phyloP scores from a whole-genome alignment of 345 rosid genomes.

The Tarenaya hassleriana region DNA sequence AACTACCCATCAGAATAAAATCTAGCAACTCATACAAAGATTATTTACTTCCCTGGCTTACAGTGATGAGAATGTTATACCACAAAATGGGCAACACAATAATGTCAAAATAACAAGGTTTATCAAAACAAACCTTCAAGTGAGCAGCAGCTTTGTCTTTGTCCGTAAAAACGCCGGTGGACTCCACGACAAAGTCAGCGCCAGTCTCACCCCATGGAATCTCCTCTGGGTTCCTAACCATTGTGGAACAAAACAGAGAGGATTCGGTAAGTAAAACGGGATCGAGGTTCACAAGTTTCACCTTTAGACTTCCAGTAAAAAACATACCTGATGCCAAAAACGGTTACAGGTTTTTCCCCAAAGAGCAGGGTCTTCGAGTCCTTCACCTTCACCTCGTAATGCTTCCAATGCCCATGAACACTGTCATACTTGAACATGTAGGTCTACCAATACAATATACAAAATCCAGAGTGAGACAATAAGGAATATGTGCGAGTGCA shows the following conservation, averaged over 20 bases:
- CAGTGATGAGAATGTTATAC: too few relatives aligned
- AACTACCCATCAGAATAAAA: too few relatives aligned
- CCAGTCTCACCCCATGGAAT: constrained; percentile 80
- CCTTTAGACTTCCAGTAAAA: not conserved
- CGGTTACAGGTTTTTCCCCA: constrained; percentile 62
- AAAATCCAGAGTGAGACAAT: not conserved
- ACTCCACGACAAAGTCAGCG: constrained; percentile 76
- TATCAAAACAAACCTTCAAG: constrained; percentile 66
- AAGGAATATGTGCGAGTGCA: not conserved
- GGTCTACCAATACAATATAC: constrained; percentile 39
- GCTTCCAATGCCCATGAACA: constrained; percentile 95
- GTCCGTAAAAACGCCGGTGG: constrained; percentile 93
- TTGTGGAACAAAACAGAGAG: not conserved
- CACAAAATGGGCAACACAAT: too few relatives aligned
- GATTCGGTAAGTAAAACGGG: not conserved
- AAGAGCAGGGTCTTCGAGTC: constrained; percentile 85
- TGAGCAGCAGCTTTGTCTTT: constrained; percentile 94
- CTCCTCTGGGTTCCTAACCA: constrained; percentile 97
- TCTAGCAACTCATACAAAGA: too few relatives aligned
- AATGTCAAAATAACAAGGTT: too few relatives aligned
- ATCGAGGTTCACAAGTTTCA: not conserved
- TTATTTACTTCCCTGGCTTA: too few relatives aligned
- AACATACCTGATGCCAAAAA: constrained; percentile 63
- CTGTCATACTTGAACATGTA: constrained; percentile 94
- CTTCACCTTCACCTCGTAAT: constrained; percentile 65